Conservation (phyloP, 441 rosid genomes). For the Kokia cookei region DNA sequence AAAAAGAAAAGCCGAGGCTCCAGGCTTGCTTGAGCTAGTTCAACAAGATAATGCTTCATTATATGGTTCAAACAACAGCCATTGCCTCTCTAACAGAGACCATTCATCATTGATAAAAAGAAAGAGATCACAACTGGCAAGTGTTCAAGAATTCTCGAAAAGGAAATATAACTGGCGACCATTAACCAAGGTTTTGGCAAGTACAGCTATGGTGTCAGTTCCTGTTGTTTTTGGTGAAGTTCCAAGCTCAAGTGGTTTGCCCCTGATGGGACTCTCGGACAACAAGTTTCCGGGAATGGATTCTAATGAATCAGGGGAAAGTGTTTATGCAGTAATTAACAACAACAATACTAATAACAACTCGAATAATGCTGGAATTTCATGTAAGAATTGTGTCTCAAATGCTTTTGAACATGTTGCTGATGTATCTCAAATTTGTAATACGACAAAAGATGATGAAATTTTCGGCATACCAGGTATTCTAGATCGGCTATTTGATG, state of each 20-base stretch:
- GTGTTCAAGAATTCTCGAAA: conserved; percentile 53
- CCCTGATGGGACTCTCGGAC: conserved; percentile 49
- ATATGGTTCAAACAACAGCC: conserved; percentile 33
- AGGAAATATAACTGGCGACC: conserved; percentile 77
- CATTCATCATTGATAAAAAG: conserved; percentile 52
- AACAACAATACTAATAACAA: conserved; percentile 23
- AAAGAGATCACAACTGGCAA: conserved; percentile 63
- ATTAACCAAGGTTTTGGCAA: conserved; percentile 82
- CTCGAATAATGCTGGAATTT: conserved; percentile 61
- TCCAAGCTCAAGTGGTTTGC: conserved; percentile 45
- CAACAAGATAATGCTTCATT: conserved; percentile 31
- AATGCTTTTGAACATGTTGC: conserved; percentile 39
- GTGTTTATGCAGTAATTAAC: conserved; percentile 32
- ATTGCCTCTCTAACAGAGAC: conserved; percentile 39
- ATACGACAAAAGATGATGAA: conserved; percentile 50
- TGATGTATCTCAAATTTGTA: conserved; percentile 38
- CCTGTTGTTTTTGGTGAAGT: conserved; percentile 68
- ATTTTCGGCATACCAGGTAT: conserved; percentile 36
- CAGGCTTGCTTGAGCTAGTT: conserved; percentile 21
- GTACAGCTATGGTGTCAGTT: conserved; percentile 78
- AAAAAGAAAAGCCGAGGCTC: conserved; percentile 32
- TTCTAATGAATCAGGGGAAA: conserved; percentile 54
- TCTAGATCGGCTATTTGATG: conserved; percentile 61
- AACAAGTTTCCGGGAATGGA: conserved; percentile 48
- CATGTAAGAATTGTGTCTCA: conserved; percentile 54